Evolutionary conservation across 2,329 filamentous ascomycete genomes (phyloP), one percentile per base, ranked within the genome.

Genomic region (Pezicula neosporulosa): DNA sequence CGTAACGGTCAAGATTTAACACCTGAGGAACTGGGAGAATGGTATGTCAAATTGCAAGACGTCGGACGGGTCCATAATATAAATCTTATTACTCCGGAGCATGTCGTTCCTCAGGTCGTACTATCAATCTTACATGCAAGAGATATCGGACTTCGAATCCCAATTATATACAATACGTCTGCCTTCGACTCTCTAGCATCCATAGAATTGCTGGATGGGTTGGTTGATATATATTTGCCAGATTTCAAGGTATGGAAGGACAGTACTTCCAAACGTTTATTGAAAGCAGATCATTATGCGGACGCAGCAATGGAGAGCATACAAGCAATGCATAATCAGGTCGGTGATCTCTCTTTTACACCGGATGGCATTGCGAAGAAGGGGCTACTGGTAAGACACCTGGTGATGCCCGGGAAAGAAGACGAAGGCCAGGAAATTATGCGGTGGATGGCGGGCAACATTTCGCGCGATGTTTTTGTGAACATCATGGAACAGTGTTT

Each of bases 401-500:
- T 95, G 2, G 88, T 93, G 24, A 95, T 95, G 90, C 90, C 89
- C 0, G 88, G 88, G 0, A 83, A 85, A 61, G 86, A 89, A 63
- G 80, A 81, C 16, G 89, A 94, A 68, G 86, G 86, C 0, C 76
- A 77, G 47, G 74, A 83, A 56, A 94, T 95, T 53, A 86, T 95
- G 75, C 76, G 72, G 55, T 95, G 89, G 77, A 73, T 95, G 15
- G 89, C 88, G 0, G 73, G 79, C 27, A 81, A 90, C 48, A 77
- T 95, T 2, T 89, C 86, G 3, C 77, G 73, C 50, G 89, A 94
- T 66, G 76, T 87, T 41, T 93, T 92, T 68, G 80, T 94, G 53
- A 86, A 95, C 65, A 85, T 95, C 58, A 94, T 94, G 89, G 89
- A 95, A 69, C 90, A 95, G 69, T 94, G 76, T 87, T 41, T 93